Evolutionary conservation across 179 eudicot genomes (phyloP), one percentile per base, ranked within the genome.

Genomic region (Nepenthes alata): DNA sequence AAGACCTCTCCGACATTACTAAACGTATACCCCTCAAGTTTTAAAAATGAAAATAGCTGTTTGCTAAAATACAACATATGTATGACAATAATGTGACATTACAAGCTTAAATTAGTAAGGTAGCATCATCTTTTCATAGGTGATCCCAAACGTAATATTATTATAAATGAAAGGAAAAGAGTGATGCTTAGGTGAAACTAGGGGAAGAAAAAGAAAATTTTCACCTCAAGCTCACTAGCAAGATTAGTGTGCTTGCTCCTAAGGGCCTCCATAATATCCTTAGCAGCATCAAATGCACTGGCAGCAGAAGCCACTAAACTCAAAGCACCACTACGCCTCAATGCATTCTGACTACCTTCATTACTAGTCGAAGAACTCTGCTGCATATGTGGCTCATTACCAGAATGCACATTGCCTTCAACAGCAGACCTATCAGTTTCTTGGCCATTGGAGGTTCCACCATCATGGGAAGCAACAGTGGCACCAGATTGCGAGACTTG

Each of bases 251-350:
- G 99, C 72, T 90, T 90, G 89, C 99, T 87, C 77, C 96, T 78
- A 53, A 94, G 91, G 68, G 99, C 83, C 81, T 94, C 99, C 99
- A 94, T 94, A 60, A 94, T 85, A 74, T 94, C 97, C 70, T 90
- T 94, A 11, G 97, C 99, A 63, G 96, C 88, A 78, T 90, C 99
- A 74, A 90, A 94, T 13, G 96, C 96, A 76, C 87, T 87, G 67
- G 97, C 91, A 71, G 96, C 99, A 61, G 96, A 90, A 67, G 95
- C 97, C 83, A 85, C 86, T 63, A 85, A 74, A 55, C 85, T 85
- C 65, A 90, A 66, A 57, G 91, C 95, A 66, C 83, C 81, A 65
- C 72, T 83, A 62, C 96, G 99, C 75, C 96, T 83, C 59, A 84
- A 44, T 10, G 94, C 76, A 78, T 67, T 82, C 74, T 91, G 97